Base-by-base conservation (phyloP, 495 filamentous ascomycete species). In the Thermothielavioides terrestris region DNA sequence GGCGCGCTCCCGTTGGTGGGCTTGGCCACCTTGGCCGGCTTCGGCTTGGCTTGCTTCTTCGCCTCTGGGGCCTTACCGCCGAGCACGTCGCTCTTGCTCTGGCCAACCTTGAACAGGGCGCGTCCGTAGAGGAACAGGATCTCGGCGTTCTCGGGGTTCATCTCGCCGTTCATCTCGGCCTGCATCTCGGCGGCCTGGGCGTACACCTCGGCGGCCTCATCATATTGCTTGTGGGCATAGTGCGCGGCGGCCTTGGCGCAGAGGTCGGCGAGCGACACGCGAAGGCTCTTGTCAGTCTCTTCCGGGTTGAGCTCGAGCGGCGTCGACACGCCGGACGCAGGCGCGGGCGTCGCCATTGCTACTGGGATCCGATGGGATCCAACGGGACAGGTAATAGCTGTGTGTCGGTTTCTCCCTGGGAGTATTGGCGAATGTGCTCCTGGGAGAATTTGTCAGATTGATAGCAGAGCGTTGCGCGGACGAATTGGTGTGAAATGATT, bases 111-210 rank as follows among this genome's bases (percentile, higher is more conserved):
- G 74, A 92, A 95, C 14, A 97, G 75, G 34, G 86, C 84, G 59
- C 90, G 86, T 15, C 94, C 92, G 68, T 99, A 99, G 45, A 84
- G 77, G 65, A 89, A 99, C 14, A 97, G 80, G 25, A 99, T 73
- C 59, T 95, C 89, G 14, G 90, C 91, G 56, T 99, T 97, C 27
- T 85, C 81, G 5, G 86, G 78, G 37, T 81, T 83, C 74, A 94
- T 79, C 68, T 97, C 94, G 61, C 91, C 92, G 68, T 96, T 88
- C 62, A 95, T 74, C 64, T 86, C 79, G 42, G 87, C 88, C 63
- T 99, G 92, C 50, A 96, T 72, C 63, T 92, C 89, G 34, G 86
- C 85, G 15, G 92, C 92, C 50, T 86, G 80, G 7, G 88, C 86
- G 67, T 89, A 99, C 36, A 86, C 68, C 62, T 97, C 92, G 18